Conservation (phyloP, 805 yeast species). For the Wickerhamiella nectarea region DNA sequence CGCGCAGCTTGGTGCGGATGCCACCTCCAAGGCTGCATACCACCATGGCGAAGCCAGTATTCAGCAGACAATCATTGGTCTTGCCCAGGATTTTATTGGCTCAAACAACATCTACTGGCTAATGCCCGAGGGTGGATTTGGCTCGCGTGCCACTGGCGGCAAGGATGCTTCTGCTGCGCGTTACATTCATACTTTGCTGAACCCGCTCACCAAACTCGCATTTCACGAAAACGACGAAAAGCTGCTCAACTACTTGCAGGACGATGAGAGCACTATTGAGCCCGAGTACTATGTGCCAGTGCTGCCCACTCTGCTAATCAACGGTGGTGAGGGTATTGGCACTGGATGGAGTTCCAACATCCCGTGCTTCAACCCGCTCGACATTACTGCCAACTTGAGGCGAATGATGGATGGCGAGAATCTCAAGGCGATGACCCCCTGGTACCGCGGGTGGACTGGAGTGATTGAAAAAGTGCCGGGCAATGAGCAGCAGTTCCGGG, state of each 20-base stretch:
- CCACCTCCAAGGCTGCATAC: constrained; percentile 77
- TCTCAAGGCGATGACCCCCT: constrained; percentile 63
- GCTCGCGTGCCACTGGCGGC: constrained; percentile 94
- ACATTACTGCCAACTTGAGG: constrained; percentile 61
- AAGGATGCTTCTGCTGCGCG: constrained; percentile 98
- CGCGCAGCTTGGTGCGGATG: constrained; percentile 79
- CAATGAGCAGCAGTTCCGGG: constrained; percentile 51
- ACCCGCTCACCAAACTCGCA: constrained; percentile 57
- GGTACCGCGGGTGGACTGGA: constrained; percentile 96
- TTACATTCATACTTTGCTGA: constrained; percentile 80
- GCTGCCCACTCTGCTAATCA: constrained; percentile 87
- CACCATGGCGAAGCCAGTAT: constrained; percentile 92
- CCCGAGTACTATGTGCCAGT: constrained; percentile 93
- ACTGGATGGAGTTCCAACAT: constrained; percentile 96
- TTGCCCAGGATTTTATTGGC: constrained; percentile 93
- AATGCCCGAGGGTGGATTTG: constrained; percentile 89
- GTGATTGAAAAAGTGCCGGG: constrained; percentile 40
- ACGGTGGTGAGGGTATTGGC: constrained; percentile 97
- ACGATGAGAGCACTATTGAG: constrained; percentile 86
- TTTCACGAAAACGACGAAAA: constrained; percentile 74
- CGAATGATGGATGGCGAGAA: constrained; percentile 62
- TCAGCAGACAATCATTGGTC: constrained; percentile 77
- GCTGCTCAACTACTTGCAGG: constrained; percentile 65
- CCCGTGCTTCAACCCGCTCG: constrained; percentile 80
- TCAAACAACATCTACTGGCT: constrained; percentile 75